Conservation (phyloP, 2,329 filamentous ascomycete genomes). For the Emergomyces africanus region DNA sequence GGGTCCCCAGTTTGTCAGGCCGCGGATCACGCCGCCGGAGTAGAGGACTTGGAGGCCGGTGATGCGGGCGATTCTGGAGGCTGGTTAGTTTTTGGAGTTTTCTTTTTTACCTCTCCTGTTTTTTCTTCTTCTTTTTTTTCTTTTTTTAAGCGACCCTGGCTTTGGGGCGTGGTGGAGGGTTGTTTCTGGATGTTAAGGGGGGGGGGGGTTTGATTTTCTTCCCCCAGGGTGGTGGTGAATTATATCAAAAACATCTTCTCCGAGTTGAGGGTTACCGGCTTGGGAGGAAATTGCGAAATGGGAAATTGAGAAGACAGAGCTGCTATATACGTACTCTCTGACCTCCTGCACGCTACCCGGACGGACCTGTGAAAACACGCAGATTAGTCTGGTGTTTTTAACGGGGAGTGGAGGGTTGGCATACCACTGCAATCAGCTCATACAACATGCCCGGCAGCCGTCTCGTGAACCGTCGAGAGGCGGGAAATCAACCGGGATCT, state of each 20-base stretch:
- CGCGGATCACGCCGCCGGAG: slow-evolving; percentile 78
- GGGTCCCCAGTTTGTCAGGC: slow-evolving; percentile 88
- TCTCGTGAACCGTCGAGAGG: neutral
- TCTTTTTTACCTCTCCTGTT: no score
- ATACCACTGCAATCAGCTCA: slow-evolving; percentile 89
- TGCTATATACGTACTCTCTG: slow-evolving; percentile 59
- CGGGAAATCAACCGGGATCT: neutral
- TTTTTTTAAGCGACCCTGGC: neutral
- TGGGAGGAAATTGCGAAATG: neutral
- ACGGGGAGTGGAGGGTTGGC: slow-evolving; percentile 21
- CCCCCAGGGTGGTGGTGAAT: neutral
- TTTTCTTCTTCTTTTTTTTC: no score
- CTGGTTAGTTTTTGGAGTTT: slow-evolving; percentile 1
- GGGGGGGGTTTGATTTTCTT: no score
- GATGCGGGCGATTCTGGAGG: slow-evolving; percentile 66
- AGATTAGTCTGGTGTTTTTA: neutral
- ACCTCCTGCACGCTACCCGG: slow-evolving; percentile 82
- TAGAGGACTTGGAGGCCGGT: slow-evolving; percentile 72
- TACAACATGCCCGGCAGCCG: slow-evolving; percentile 60
- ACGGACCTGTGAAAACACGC: slow-evolving; percentile 54
- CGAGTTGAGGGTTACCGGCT: neutral
- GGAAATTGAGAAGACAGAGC: neutral
- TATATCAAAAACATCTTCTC: neutral
- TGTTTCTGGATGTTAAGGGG: neutral
- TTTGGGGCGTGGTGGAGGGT: neutral